Evolutionary conservation across 306 rosid genomes (phyloP), one percentile per base, ranked within the genome.

Genomic region (Cucurbita moschata): DNA sequence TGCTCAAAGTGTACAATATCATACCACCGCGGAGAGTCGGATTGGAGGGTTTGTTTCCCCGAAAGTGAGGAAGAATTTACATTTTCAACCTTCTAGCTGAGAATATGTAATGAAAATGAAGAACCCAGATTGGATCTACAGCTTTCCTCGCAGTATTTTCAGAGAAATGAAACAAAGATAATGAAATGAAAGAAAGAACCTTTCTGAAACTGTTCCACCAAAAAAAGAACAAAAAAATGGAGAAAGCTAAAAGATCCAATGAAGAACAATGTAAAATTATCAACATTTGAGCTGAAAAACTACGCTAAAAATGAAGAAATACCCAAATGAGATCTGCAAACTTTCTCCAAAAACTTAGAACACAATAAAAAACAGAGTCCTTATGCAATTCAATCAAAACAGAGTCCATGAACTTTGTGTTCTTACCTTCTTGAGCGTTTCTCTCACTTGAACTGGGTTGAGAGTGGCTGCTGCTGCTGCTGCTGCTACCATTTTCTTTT

Each of bases 401-500:
- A 23, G 57, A 2, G 43, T 39, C 10, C 18, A 72, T 72, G 15
- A 37, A 18, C 26, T 39, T 43, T 46, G 4, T 46, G 4, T 5
- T 5, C 4, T 60, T 77, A 93, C 96, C 95, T 91, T 94, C 80
- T 77, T 86, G 19, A 94, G 82, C 1, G 97, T 94, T 81, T 94
- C 99, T 77, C 90, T 86, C 49, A 94, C 83, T 10, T 86, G 87
- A 82, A 80, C 73, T 47, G 97, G 97, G 61, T 87, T 82, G 37
- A 94, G 91, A 65, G 91, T 75, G 10, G 98, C 95, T 62, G 49
- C 68, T 37, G 59, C 23, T 21, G 23, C 23, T 21, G 23, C 23
- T 21, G 23, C 57, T 50, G 40, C 69, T 57, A 83, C 79, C 81
- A 83, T 79, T 75, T 76, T 89, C 84, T 52, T 91, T 58, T 83